phyloP scores from a whole-genome alignment of 257 asterid species.

The Rauvolfia tetraphylla region DNA sequence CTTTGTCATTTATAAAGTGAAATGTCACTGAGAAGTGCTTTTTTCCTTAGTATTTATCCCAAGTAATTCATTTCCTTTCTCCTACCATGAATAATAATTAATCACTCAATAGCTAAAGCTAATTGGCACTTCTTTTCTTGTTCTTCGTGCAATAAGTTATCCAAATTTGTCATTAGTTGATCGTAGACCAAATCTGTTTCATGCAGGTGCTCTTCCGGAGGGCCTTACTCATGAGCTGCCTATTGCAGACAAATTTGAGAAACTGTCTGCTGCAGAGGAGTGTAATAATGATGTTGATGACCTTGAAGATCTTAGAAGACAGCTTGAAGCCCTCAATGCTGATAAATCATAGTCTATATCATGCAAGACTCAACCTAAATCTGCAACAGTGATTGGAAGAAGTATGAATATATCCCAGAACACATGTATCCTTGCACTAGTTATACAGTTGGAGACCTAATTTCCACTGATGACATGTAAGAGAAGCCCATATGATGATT shows the following conservation, averaged over 20 bases:
- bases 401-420: background rate
- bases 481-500: background rate
- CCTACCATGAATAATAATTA: background rate
- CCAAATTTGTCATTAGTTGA: background rate
- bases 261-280: conserved; percentile 36
- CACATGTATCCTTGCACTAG: background rate
- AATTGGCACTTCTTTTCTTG: background rate
- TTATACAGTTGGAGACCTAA: background rate
- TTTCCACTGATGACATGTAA: too few species aligned
- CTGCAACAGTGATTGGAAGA: background rate
- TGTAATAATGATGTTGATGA: conserved; percentile 38
- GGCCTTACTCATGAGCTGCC: conserved; percentile 92
- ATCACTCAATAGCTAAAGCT: background rate
- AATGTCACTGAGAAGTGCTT: too few species aligned
- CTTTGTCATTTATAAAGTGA: too few species aligned
- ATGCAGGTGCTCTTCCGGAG: conserved; percentile 65
- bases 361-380: background rate
- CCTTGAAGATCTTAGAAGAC: conserved; percentile 80
- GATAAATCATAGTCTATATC: conserved; percentile 1
- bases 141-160: background rate
- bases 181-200: background rate
- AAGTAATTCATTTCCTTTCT: background rate
- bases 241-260: conserved; percentile 63
- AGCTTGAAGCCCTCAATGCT: conserved; percentile 83
- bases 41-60: background rate